These are phyloP conservation scores for Kazachstania martiniae DNA, from an alignment of 805 yeast genomes.

Conservation along the genomic window DNA sequence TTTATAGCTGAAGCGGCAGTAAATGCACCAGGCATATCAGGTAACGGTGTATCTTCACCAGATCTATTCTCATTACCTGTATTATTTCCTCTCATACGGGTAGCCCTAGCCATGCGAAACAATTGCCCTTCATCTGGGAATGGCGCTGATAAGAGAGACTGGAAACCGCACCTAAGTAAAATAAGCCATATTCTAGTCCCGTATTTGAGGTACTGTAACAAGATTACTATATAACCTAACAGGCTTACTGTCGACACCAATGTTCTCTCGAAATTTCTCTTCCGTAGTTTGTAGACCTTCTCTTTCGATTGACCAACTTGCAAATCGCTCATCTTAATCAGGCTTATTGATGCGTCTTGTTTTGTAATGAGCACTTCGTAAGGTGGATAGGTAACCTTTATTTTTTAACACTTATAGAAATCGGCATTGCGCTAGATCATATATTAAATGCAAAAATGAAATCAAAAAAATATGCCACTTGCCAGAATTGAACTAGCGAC, in stretches of 20 bases:
- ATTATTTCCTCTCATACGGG: too few species aligned
- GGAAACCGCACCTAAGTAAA: conserved; percentile 27
- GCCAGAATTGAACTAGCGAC: conserved; percentile 93
- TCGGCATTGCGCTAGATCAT: too few species aligned
- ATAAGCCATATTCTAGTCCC: conserved; percentile 20
- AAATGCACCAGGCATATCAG: conserved; percentile 18
- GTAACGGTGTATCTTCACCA: not conserved
- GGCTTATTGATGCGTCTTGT: too few species aligned
- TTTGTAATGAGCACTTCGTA: too few species aligned
- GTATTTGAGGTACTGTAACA: conserved; percentile 20
- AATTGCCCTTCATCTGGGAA: conserved; percentile 29
- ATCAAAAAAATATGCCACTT: conserved; percentile 49
- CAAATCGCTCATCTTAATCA: too few species aligned
- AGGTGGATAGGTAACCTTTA: too few species aligned
- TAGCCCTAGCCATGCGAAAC: conserved; percentile 12
- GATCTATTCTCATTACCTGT: conserved; percentile 1
- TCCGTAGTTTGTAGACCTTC: conserved; percentile 15
- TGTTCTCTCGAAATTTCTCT: conserved; percentile 16
- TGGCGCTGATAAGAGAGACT: conserved; percentile 32
- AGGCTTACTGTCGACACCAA: conserved; percentile 11
- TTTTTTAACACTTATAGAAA: too few species aligned
- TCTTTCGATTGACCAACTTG: too few species aligned
- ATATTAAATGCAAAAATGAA: too few species aligned
- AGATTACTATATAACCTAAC: conserved; percentile 17
- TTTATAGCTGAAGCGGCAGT: not conserved